Percentiles rank a stretch among this genome's conserved stretches.
Conservation (phyloP, 1,284 basidiomycete species). For the Ceratobasidium sp. region DNA sequence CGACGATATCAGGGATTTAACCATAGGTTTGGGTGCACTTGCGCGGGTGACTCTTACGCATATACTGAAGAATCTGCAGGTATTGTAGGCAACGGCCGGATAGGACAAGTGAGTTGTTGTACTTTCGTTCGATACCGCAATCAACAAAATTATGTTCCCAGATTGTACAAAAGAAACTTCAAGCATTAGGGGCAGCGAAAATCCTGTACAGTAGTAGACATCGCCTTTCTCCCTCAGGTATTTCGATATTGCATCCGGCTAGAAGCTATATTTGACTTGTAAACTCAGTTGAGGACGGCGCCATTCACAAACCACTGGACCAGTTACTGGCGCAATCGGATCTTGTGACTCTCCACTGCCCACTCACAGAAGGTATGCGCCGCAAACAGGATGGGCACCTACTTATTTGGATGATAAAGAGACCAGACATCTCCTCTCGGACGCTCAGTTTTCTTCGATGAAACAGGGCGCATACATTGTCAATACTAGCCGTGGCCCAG, state of each 20-base stretch:
- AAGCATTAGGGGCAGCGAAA: constrained; percentile 42
- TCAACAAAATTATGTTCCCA: too few species aligned
- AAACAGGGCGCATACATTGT: constrained; percentile 48
- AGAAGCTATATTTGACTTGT: too few species aligned
- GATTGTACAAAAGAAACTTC: constrained; percentile 41
- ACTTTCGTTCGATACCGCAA: too few species aligned
- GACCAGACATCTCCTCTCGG: constrained; percentile 45
- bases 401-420: constrained; percentile 21
- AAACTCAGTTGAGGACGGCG: constrained; percentile 43
- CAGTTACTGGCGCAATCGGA: constrained; percentile 46
- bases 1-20: constrained; percentile 26
- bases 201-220: constrained; percentile 42
- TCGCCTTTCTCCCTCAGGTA: constrained; percentile 41
- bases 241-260: too few species aligned
- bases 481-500: constrained; percentile 47
- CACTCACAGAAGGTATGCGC: constrained; percentile 42
- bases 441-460: constrained; percentile 47
- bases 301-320: constrained; percentile 46
- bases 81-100: constrained; percentile 44
- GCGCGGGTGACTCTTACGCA: not conserved
- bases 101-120: constrained; percentile 41
- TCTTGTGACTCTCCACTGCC: constrained; percentile 47
- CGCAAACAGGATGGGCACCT: not conserved
- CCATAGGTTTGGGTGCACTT: not conserved
- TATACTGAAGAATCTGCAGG: constrained; percentile 39